Conservation (phyloP, 2,329 filamentous ascomycete genomes). For the Drechslerella dactyloides region DNA sequence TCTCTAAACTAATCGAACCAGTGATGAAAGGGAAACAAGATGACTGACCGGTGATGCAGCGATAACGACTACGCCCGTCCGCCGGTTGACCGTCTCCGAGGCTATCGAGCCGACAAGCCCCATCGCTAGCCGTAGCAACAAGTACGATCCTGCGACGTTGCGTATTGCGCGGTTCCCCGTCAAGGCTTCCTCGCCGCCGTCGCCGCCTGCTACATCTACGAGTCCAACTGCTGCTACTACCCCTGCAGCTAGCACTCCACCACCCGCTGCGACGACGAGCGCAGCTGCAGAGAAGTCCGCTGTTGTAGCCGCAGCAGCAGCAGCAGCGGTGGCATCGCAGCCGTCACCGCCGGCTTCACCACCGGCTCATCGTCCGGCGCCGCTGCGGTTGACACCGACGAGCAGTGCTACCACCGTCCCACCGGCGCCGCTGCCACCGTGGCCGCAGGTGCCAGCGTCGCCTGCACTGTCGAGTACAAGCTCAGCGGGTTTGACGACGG, state of each 20-base stretch:
- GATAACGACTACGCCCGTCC: conserved; percentile 29
- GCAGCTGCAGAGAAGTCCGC: not conserved
- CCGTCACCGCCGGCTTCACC: not conserved
- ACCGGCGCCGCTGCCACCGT: not conserved
- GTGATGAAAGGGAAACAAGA: not conserved
- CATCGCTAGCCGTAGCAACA: conserved; percentile 7
- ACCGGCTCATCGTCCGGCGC: not conserved
- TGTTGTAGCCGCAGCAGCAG: not conserved
- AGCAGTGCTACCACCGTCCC: not conserved
- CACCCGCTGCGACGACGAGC: no score
- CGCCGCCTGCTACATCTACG: not conserved
- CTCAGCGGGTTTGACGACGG: conserved; percentile 23
- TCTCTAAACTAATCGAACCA: not conserved
- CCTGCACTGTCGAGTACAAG: conserved; percentile 26
- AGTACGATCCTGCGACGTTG: conserved; percentile 30
- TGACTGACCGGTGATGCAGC: conserved; percentile 6
- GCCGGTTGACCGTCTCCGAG: conserved; percentile 27
- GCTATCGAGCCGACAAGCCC: conserved; percentile 16
- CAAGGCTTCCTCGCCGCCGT: conserved; percentile 16
- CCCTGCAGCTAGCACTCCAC: not conserved
- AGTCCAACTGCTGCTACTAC: not conserved
- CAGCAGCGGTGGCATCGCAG: not conserved
- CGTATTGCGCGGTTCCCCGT: conserved; percentile 17
- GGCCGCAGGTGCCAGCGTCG: conserved; percentile 10
- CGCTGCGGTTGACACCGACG: not conserved